Conservation (phyloP, 306 rosid species). For the Lagenaria siceraria region DNA sequence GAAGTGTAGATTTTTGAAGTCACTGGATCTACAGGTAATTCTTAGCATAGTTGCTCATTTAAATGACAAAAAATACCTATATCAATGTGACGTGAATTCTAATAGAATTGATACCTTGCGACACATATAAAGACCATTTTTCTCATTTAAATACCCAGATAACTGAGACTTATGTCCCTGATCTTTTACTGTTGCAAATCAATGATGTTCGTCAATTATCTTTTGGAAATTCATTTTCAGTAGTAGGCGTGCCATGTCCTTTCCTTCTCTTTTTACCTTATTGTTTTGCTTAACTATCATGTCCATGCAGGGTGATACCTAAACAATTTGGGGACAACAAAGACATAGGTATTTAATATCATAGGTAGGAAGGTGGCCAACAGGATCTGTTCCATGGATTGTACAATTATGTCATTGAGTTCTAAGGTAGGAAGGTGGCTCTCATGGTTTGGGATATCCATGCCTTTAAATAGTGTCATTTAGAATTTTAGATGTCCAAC, state of each 20-base stretch:
- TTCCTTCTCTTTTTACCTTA: not conserved
- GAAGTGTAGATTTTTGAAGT: constrained; percentile 43
- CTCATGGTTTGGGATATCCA: not conserved
- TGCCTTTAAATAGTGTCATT: not conserved
- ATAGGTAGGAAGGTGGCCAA: not conserved
- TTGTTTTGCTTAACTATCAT: not conserved
- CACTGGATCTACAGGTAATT: constrained; percentile 82
- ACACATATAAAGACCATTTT: not conserved
- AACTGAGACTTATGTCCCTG: not conserved
- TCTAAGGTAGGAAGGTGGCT: not conserved
- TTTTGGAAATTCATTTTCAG: not conserved
- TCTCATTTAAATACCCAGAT: not conserved
- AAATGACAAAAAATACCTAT: not conserved
- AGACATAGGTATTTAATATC: not conserved
- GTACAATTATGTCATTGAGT: too few species aligned
- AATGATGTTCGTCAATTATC: not conserved
- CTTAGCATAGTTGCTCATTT: not conserved
- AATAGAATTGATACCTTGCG: not conserved
- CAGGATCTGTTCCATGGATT: too few species aligned
- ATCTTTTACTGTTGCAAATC: not conserved
- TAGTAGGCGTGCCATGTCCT: not conserved
- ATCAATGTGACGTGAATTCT: not conserved
- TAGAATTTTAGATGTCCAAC: not conserved
- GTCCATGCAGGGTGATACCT: not conserved
- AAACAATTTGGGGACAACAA: not conserved